Conservation (phyloP, 257 asterid species). For the Solanum peruvianum region DNA sequence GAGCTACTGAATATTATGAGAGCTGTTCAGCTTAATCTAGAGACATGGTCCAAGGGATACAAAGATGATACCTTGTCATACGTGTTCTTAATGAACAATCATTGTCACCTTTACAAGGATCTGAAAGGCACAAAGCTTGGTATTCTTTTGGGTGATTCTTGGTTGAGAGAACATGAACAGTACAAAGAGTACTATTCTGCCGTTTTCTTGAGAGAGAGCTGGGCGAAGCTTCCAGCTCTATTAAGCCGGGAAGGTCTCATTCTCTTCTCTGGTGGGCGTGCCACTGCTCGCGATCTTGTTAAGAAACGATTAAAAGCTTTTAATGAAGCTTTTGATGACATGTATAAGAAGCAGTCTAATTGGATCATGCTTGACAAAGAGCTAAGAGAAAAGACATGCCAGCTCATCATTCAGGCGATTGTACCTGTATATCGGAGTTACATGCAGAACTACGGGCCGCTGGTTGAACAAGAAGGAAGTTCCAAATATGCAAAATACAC, state of each 20-base stretch:
- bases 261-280: conserved; percentile 78
- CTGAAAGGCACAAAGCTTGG: conserved; percentile 68
- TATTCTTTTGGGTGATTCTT: conserved; percentile 50
- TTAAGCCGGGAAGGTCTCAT: conserved; percentile 82
- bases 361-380: conserved; percentile 61
- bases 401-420: conserved; percentile 44
- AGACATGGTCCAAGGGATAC: conserved; percentile 70
- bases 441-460: conserved; percentile 86
- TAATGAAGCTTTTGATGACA: conserved; percentile 65
- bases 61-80: conserved; percentile 33
- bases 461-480: conserved; percentile 73
- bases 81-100: conserved; percentile 76
- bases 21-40: conserved; percentile 64
- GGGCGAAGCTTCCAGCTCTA: conserved; percentile 74
- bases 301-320: conserved; percentile 67
- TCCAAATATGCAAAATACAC: conserved; percentile 67
- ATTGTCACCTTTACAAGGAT: conserved; percentile 64
- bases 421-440: conserved; percentile 91
- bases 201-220: conserved; percentile 53
- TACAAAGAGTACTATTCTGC: conserved; percentile 34
- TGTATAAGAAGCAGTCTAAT: conserved; percentile 50
- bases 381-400: conserved; percentile 47
- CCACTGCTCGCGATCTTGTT: conserved; percentile 77
- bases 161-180: conserved; percentile 57
- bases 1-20: conserved; percentile 52